phyloP scores from a whole-genome alignment of 2,329 filamentous ascomycete genomes.

The Paraconiothyrium sp. region DNA sequence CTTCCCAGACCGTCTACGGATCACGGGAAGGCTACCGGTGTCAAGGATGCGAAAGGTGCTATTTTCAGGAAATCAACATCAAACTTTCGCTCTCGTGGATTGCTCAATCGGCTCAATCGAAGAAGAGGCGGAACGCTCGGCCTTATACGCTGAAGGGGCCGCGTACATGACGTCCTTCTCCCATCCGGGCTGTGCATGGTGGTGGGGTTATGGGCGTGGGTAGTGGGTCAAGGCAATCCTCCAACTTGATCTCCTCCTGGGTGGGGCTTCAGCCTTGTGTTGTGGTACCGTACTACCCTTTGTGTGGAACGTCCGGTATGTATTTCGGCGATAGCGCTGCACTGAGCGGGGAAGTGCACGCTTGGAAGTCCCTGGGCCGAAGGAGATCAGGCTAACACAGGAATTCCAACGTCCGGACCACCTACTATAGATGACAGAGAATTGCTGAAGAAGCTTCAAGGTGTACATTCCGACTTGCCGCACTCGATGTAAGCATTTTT shows the following conservation, averaged over 20 bases:
- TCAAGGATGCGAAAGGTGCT: neutral
- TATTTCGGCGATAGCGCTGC: neutral
- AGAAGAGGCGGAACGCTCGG: neutral
- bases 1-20: constrained; percentile 10
- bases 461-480: neutral
- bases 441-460: neutral
- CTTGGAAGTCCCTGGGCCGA: neutral
- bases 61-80: neutral
- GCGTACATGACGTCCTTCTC: neutral
- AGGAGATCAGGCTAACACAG: neutral
- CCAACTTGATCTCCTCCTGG: neutral
- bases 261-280: neutral
- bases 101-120: neutral
- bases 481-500: neutral
- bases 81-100: neutral
- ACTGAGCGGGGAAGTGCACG: neutral
- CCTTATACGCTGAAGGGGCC: neutral
- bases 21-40: constrained; percentile 5
- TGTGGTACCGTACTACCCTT: neutral
- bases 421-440: neutral
- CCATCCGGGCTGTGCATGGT: neutral
- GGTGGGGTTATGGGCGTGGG: neutral
- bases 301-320: neutral
- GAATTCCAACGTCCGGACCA: too few relatives aligned
- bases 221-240: neutral